phyloP scores from a whole-genome alignment of 805 yeast species.

The Kuraishia borneana region DNA sequence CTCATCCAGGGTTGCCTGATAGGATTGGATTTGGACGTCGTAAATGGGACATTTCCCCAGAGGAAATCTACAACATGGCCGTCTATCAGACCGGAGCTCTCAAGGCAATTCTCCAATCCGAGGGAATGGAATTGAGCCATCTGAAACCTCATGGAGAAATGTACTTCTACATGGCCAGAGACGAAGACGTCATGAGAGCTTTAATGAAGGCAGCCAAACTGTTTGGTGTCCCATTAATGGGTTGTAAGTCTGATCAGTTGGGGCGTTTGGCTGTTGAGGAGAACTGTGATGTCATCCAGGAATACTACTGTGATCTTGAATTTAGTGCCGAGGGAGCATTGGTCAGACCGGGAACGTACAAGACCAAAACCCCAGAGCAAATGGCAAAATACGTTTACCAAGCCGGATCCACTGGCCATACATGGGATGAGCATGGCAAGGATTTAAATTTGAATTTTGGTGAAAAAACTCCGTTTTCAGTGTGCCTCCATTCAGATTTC shows the following conservation, averaged over 20 bases:
- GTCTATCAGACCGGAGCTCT: too few species aligned
- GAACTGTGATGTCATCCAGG: constrained; percentile 24
- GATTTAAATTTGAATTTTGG: too few species aligned
- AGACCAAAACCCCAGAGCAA: constrained; percentile 19
- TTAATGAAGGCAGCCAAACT: constrained; percentile 23
- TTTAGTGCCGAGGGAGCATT: constrained; percentile 20
- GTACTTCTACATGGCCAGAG: constrained; percentile 24
- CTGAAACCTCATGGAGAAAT: constrained; percentile 28
- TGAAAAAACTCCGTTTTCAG: too few species aligned
- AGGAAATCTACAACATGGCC: too few species aligned
- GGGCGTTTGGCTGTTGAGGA: constrained; percentile 16
- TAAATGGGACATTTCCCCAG: too few species aligned
- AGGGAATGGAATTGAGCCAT: constrained; percentile 19
- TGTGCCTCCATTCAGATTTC: too few species aligned
- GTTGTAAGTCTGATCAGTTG: constrained; percentile 22
- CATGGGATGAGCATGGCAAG: too few species aligned
- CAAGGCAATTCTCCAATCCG: too few species aligned
- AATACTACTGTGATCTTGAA: constrained; percentile 23
- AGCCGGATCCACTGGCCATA: constrained; percentile 17
- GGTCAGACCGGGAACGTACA: constrained; percentile 16
- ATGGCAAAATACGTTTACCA: constrained; percentile 16
- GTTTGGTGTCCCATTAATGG: constrained; percentile 23
- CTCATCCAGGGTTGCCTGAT: constrained; percentile 30
- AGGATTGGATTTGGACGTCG: too few species aligned
- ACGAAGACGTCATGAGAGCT: constrained; percentile 23